A percentile compares a stretch with the other conserved stretches of the same genome.
phyloP scores from a whole-genome alignment of 768 basidiomycete genomes.

The Cystofilobasidium capitatum region DNA sequence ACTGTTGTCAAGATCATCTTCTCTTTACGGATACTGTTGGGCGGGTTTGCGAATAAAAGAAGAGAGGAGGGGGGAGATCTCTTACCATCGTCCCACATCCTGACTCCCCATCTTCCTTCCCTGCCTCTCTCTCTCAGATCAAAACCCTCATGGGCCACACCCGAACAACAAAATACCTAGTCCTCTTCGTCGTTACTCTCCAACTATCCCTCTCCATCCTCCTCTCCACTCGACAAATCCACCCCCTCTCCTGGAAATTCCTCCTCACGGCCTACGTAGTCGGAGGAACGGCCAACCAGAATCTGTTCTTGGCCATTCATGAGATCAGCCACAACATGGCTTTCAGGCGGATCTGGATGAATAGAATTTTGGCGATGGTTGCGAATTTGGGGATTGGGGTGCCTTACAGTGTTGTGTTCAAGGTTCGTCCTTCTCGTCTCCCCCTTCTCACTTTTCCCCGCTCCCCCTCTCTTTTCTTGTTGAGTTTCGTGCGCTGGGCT shows the following conservation, averaged over 20 bases:
- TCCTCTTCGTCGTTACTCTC: slow-evolving; percentile 65
- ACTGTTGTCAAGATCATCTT: background rate
- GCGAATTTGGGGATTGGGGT: slow-evolving; percentile 90
- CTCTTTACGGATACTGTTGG: too few relatives aligned
- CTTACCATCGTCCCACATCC: background rate
- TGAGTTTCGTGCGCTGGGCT: background rate
- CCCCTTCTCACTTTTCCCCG: background rate
- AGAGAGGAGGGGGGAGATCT: too few relatives aligned
- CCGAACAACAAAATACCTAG: slow-evolving; percentile 80
- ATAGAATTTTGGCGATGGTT: slow-evolving; percentile 78
- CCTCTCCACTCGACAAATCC: slow-evolving; percentile 51
- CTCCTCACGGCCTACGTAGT: slow-evolving; percentile 68
- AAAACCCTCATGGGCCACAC: slow-evolving; percentile 95
- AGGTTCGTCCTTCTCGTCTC: slow-evolving; percentile 45
- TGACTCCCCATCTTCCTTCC: background rate
- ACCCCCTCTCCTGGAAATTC: slow-evolving; percentile 62
- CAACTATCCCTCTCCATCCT: slow-evolving; percentile 58
- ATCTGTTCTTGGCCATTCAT: slow-evolving; percentile 94
- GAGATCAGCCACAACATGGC: slow-evolving; percentile 98
- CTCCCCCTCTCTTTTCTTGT: background rate
- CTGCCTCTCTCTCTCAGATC: slow-evolving; percentile 48
- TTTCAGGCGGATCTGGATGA: slow-evolving; percentile 68
- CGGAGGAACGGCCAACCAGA: slow-evolving; percentile 94
- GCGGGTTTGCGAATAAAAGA: too few relatives aligned
- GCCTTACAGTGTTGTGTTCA: slow-evolving; percentile 92